Evolutionary conservation across 441 rosid genomes (phyloP), one percentile per base, ranked within the genome.

Genomic region (Gossypium davidsonii): DNA sequence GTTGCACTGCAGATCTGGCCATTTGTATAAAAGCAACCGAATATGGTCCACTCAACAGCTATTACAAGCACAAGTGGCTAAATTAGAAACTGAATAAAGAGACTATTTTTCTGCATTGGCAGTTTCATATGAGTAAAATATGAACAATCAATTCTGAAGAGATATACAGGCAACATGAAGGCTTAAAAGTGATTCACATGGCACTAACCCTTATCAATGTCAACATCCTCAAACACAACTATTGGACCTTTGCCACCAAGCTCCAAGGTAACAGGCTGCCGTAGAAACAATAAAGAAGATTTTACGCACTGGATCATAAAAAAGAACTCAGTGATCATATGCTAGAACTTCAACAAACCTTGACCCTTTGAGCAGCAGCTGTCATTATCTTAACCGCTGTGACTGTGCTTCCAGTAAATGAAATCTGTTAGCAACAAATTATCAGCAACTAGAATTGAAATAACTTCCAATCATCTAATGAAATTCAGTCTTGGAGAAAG

Each of bases 1-100:
- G 99, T 95, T 72, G 99, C 97, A 79, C 99, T 93, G 78, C 99
- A 95, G 73, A 91, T 95, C 86, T 95, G 97, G 67, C 98, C 98
- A 90, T 89, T 91, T 48, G 97, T 90, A 91, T 96, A 93, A 83
- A 92, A 95, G 91, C 99, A 95, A 70, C 99, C 99, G 79, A 91
- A 90, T 68, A 81, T 60, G 28, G 90, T 85, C 99, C 99, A 95
- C 75, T 95, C 98, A 67, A 85, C 96, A 79, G 98, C 99, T 95
- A 82, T 76, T 67, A 55, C 74, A 70, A 79, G 76, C 74, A 78
- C 70, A 53, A 63, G 72, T 17, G 63, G 65, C 42, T 10, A 21
- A 25, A 63, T 48, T 67, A 76, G 53, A 31, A 75, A 23, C 62
- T 10, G 37, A n/a, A 69, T 23, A 63, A 66, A 58, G 28, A 51